A percentile compares a stretch with the other conserved stretches of the same genome.
phyloP scores from a whole-genome alignment of 179 eudicot genomes.

The Heliamphora pulchella region DNA sequence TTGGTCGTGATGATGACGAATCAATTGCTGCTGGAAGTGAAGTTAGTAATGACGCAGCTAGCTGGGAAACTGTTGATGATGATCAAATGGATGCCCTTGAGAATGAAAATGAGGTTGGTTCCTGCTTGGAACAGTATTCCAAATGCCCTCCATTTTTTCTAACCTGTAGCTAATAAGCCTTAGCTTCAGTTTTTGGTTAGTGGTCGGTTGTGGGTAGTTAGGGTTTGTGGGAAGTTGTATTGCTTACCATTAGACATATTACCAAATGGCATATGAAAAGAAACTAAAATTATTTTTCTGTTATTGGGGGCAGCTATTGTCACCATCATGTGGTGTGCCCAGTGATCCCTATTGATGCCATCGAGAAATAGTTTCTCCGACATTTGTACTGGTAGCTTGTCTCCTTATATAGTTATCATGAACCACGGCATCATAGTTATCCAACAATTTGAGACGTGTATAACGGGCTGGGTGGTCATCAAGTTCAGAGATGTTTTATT shows the following conservation, averaged over 20 bases:
- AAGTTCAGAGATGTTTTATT: background rate
- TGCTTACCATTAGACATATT: background rate
- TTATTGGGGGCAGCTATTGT: background rate
- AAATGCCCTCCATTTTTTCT: background rate
- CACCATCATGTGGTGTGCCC: no score
- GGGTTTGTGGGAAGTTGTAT: background rate
- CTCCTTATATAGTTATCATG: background rate
- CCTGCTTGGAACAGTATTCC: constrained; percentile 12
- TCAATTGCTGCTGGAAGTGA: constrained; percentile 82
- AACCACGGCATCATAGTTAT: no score
- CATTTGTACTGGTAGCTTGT: background rate
- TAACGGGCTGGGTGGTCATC: background rate
- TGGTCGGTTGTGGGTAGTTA: background rate
- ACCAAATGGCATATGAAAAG: background rate
- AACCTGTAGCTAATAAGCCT: constrained; percentile 1
- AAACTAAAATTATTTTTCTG: background rate
- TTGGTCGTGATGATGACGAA: constrained; percentile 91
- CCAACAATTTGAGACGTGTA: no score
- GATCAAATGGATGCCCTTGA: constrained; percentile 56
- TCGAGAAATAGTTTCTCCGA: background rate
- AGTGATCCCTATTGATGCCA: background rate
- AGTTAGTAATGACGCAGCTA: constrained; percentile 73
- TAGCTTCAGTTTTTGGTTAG: background rate
- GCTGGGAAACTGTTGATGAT: constrained; percentile 99
- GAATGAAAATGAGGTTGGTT: constrained; percentile 41